Percentiles rank a stretch among this genome's conserved stretches.
These are phyloP conservation scores for Fusarium sp. DNA, from an alignment of 2,329 filamentous ascomycete species.

Conservation along the genomic window DNA sequence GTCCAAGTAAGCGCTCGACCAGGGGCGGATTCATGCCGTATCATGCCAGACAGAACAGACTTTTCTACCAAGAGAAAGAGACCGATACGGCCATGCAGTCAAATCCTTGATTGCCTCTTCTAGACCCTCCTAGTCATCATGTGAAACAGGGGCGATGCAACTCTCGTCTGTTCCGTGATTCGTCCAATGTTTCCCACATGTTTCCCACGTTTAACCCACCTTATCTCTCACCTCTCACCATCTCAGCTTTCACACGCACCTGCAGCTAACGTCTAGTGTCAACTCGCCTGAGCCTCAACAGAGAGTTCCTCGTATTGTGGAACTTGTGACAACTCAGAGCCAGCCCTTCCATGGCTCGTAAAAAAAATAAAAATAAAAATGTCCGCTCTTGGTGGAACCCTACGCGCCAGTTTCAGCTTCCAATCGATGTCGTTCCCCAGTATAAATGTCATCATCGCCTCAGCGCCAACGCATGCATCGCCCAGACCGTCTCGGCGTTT, in stretches of 20 bases:
- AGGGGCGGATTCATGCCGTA: constrained; percentile 21
- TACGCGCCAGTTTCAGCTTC: background rate
- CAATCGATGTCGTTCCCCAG: constrained; percentile 10
- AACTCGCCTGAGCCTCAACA: background rate
- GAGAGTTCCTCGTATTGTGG: background rate
- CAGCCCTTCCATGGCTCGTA: background rate
- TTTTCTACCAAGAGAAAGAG: background rate
- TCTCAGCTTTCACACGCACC: background rate
- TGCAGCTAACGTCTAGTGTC: background rate
- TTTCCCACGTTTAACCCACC: constrained; percentile 7
- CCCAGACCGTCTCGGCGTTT: constrained; percentile 30
- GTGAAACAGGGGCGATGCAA: constrained; percentile 35
- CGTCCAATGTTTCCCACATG: constrained; percentile 33
- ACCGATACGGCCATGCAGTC: background rate
- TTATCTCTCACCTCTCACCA: background rate
- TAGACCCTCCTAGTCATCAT: constrained; percentile 1
- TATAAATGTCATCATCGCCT: constrained; percentile 37
- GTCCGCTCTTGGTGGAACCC: constrained; percentile 20
- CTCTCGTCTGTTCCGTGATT: constrained; percentile 27
- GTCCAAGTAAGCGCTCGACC: constrained; percentile 31
- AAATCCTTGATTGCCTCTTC: background rate
- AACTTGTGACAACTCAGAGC: background rate
- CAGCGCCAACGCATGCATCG: constrained; percentile 36
- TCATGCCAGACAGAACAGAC: constrained; percentile 13
- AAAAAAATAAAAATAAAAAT: background rate